phyloP scores from a whole-genome alignment of 495 filamentous ascomycete genomes.

The Beverwykella pulmonaria region DNA sequence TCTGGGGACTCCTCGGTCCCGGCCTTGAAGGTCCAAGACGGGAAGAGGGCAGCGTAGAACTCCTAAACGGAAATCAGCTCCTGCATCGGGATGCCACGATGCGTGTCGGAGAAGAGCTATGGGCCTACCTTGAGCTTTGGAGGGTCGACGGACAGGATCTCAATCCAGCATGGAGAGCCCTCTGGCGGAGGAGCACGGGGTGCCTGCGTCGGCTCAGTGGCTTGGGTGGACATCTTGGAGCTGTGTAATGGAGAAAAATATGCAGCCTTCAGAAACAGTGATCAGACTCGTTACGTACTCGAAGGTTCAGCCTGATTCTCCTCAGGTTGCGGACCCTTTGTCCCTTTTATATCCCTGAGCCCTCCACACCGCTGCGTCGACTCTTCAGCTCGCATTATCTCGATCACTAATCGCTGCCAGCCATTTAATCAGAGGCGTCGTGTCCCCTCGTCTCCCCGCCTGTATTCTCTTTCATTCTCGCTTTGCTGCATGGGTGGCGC shows the following conservation, averaged over 20 bases:
- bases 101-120: background rate
- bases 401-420: conserved; percentile 19
- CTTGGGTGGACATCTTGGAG: conserved; percentile 12
- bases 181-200: conserved; percentile 13
- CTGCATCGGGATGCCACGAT: background rate
- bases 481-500: conserved; percentile 10
- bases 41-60: conserved; percentile 35
- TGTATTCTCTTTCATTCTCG: background rate
- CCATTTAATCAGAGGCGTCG: background rate
- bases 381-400: background rate
- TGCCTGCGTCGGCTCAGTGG: background rate
- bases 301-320: background rate
- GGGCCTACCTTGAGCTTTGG: conserved; percentile 22
- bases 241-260: background rate
- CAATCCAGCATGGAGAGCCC: conserved; percentile 33
- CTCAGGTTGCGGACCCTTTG: background rate
- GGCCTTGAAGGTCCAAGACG: conserved; percentile 25
- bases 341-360: background rate
- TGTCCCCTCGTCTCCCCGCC: background rate
- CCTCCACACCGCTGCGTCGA: no score
- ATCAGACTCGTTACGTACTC: background rate
- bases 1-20: background rate
- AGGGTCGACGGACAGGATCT: conserved; percentile 25
- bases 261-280: background rate
- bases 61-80: conserved; percentile 11